phyloP scores from a whole-genome alignment of 2,329 filamentous ascomycete species.

The Colletotrichum incanum region DNA sequence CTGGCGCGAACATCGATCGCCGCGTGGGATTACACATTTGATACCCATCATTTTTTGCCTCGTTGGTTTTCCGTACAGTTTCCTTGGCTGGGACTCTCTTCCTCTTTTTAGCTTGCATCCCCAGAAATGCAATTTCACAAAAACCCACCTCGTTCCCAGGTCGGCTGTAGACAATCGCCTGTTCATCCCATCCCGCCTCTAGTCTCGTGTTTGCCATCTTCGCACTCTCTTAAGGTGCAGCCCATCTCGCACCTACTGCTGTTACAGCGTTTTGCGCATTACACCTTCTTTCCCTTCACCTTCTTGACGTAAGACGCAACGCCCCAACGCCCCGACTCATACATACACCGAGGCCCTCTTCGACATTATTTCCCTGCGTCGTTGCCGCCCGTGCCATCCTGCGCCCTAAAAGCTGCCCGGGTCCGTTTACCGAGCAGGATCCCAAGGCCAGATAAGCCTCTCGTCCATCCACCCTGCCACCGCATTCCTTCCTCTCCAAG shows the following conservation, averaged over 20 bases:
- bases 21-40: neutral
- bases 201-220: neutral
- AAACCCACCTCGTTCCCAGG: slow-evolving; percentile 18
- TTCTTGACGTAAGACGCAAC: neutral
- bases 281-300: neutral
- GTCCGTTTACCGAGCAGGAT: slow-evolving; percentile 2
- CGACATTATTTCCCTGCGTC: slow-evolving; percentile 25
- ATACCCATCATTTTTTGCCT: neutral
- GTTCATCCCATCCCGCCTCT: slow-evolving; percentile 30
- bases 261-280: neutral
- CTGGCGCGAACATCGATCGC: neutral
- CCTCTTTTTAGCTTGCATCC: slow-evolving; percentile 12
- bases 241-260: neutral
- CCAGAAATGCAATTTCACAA: neutral
- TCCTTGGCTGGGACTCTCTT: neutral
- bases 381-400: slow-evolving; percentile 25
- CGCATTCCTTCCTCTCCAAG: neutral
- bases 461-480: slow-evolving; percentile 7
- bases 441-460: slow-evolving; percentile 27
- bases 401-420: slow-evolving; percentile 21
- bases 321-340: slow-evolving; percentile 5
- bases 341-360: slow-evolving; percentile 16
- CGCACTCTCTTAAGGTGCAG: neutral
- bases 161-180: slow-evolving; percentile 16
- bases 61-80: neutral